phyloP scores from a whole-genome alignment of 202 grass and related monocot genomes.

The Miscanthus sacchariflorus region DNA sequence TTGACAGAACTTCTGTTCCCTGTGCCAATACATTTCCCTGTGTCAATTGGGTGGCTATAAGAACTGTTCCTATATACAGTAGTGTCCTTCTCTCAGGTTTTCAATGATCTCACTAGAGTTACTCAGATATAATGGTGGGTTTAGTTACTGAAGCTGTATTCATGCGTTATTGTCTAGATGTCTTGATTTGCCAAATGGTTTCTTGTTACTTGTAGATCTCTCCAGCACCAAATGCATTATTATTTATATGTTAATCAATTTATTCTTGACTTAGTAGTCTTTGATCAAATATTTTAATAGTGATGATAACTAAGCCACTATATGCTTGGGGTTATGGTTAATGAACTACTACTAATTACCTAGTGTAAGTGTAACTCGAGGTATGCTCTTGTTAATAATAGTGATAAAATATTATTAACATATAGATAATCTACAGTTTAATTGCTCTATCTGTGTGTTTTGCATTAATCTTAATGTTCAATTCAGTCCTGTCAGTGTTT shows the following conservation, averaged over 20 bases:
- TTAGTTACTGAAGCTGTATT: constrained; percentile 23
- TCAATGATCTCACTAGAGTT: background rate
- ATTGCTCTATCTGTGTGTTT: constrained; percentile 25
- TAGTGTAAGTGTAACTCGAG: constrained; percentile 24
- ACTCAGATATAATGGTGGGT: background rate
- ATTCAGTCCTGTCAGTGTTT: background rate
- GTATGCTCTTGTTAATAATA: constrained; percentile 39
- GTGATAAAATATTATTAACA: too few species aligned
- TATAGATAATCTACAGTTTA: constrained; percentile 39
- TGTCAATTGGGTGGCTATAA: background rate
- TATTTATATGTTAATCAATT: too few species aligned
- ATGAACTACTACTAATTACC: constrained; percentile 40
- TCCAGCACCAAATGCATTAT: too few species aligned
- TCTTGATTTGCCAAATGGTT: too few species aligned
- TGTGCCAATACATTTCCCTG: too few species aligned
- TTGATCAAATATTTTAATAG: too few species aligned
- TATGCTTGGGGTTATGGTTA: constrained; percentile 25
- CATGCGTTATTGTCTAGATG: background rate
- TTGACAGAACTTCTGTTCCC: too few species aligned
- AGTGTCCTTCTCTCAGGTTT: background rate
- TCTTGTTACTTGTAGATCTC: too few species aligned
- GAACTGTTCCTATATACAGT: background rate
- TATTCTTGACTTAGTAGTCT: too few species aligned
- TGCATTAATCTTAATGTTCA: constrained; percentile 4
- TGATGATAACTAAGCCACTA: too few species aligned